Percentiles rank a stretch among this genome's conserved stretches.
These are phyloP conservation scores for Gloeopeniophorella convolvens DNA, from an alignment of 768 basidiomycete genomes.

Conservation along the genomic window DNA sequence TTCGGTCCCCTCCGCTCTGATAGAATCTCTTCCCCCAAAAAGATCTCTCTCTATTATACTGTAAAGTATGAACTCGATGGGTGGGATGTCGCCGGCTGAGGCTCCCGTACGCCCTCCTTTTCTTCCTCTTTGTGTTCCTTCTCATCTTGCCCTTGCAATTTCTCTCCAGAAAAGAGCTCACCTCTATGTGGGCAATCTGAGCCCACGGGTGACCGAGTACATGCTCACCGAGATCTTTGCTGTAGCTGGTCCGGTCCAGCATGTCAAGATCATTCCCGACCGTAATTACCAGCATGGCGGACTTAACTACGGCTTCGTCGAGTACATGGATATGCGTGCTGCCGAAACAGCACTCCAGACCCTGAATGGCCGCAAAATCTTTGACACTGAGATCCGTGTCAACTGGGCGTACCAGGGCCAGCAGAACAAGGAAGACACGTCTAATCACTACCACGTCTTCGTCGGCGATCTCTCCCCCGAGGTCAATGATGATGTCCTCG, in stretches of 20 bases:
- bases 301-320: constrained; percentile 98
- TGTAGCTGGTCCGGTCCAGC: constrained; percentile 93
- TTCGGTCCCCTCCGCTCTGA: not conserved
- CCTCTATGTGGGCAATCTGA: constrained; percentile 97
- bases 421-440: constrained; percentile 98
- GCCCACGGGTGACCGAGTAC: constrained; percentile 96
- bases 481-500: constrained; percentile 95
- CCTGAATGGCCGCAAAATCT: constrained; percentile 98
- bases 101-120: constrained; percentile 54
- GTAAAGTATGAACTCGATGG: constrained; percentile 71
- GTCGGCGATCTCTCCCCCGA: constrained; percentile 99
- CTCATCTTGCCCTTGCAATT: constrained; percentile 20
- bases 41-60: constrained; percentile 25
- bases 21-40: not conserved
- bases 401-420: constrained; percentile 99
- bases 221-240: constrained; percentile 98
- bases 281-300: constrained; percentile 99
- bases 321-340: constrained; percentile 97
- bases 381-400: constrained; percentile 98
- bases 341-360: constrained; percentile 99
- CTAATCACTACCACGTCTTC: constrained; percentile 96
- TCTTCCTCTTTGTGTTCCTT: constrained; percentile 5
- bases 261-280: constrained; percentile 99
- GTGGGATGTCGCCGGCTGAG: constrained; percentile 61
- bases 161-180: constrained; percentile 75